Evolutionary conservation across 116 monocot genomes (phyloP), one percentile per base, ranked within the genome.

Genomic region (Thalassia testudinum): DNA sequence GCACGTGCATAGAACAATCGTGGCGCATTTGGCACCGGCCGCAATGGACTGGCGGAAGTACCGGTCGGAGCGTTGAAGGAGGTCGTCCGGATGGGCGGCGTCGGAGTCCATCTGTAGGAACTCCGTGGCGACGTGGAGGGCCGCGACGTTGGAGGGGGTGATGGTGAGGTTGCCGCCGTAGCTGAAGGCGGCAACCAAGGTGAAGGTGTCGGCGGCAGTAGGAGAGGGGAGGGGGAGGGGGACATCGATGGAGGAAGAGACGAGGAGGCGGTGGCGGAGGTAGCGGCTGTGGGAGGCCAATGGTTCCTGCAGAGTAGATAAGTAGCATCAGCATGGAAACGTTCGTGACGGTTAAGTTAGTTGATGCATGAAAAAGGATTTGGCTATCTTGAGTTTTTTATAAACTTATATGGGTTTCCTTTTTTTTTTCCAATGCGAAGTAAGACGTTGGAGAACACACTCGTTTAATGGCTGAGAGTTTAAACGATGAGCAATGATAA

Each of bases 31-130:
- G 30, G 59, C 24, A 26, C 72, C 76, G 11, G 72, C 50, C 0
- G 75, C 75, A 17, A 91, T 66, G 54, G 78, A 81, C 20, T 58
- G 64, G 13, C 71, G 49, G 78, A 85, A 78, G 70, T 71, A 91
- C 50, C 49, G 63, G 69, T 74, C 81, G 52, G 67, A 70, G 53
- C 20, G 42, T 50, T 54, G 47, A 26, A 59, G 28, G 37, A 91
- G 55, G n/a, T 52, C 54, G 20, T 20, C 40, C 10, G 30, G 10
- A 34, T 10, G 30, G 30, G 30, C 3, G 10, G 30, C 30, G 45
- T 67, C 66, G 8, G 42, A 62, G 43, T 26, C 49, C 75, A 95
- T 70, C 59, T 79, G 81, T 29, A 97, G 81, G 76, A 69, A 77
- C 30, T 69, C 85, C 1, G 79, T 82, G 12, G 81, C 77, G 28